Evolutionary conservation across 73 alveolate genomes (phyloP).

Genomic region (Tetrahymena elliotti): DNA sequence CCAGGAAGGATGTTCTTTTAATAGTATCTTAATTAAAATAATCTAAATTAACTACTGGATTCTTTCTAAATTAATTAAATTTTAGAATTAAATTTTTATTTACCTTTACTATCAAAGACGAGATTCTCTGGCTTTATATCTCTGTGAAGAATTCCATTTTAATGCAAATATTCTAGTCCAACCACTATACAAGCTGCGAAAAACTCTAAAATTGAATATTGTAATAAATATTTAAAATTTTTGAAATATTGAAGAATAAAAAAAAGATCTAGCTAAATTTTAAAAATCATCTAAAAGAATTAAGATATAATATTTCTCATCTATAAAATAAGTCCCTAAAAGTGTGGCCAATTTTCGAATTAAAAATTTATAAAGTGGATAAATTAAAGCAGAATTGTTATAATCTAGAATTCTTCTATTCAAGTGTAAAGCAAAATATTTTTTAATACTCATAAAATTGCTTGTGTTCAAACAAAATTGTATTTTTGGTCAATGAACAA

Average conservation of each 20-base stretch:
- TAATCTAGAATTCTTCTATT: background rate
- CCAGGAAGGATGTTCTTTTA: too few relatives aligned
- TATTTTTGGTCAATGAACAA: background rate
- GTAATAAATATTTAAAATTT: background rate
- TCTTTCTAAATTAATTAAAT: background rate
- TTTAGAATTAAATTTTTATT: background rate
- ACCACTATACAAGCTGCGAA: slow-evolving; percentile 18
- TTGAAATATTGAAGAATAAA: background rate
- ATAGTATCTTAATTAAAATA: too few relatives aligned
- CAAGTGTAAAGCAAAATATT: background rate
- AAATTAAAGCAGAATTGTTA: background rate
- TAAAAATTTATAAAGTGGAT: background rate
- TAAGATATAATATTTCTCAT: background rate
- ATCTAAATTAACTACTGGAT: background rate
- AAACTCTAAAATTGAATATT: slow-evolving; percentile 10
- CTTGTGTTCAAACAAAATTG: background rate
- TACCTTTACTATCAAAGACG: slow-evolving; percentile 32
- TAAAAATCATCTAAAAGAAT: background rate
- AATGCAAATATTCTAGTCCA: slow-evolving; percentile 27
- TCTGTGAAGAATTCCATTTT: slow-evolving; percentile 13
- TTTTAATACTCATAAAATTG: background rate
- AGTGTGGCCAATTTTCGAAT: background rate
- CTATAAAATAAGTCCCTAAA: background rate
- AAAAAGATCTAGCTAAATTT: background rate
- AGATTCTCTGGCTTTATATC: slow-evolving; percentile 42